Evolutionary conservation across 352 stramenopile genomes (phyloP).

Genomic region (Peronospora destructor): DNA sequence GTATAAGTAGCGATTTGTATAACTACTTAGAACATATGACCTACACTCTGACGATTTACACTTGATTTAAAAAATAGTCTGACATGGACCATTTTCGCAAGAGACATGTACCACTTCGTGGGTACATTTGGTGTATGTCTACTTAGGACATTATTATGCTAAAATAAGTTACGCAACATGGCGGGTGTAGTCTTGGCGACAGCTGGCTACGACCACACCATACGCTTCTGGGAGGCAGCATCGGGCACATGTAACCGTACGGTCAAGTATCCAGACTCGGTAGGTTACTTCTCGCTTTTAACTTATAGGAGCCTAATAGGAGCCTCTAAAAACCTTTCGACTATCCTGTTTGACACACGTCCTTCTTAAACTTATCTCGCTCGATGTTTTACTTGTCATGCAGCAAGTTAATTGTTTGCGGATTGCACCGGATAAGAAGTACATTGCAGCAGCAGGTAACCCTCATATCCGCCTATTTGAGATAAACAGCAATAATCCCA

Average conservation of each 20-base stretch:
- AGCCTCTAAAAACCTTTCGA: neutral
- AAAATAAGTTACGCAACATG: constrained; percentile 29
- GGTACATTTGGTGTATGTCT: too few species aligned
- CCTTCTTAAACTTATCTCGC: constrained; percentile 1
- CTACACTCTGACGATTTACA: too few species aligned
- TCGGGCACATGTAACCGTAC: constrained; percentile 93
- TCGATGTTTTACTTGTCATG: neutral
- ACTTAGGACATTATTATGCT: too few species aligned
- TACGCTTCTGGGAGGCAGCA: constrained; percentile 96
- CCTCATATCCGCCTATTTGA: constrained; percentile 96
- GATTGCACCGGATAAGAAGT: constrained; percentile 95
- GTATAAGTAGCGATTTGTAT: too few species aligned
- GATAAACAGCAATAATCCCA: constrained; percentile 94
- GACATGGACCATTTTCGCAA: too few species aligned
- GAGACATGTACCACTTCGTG: too few species aligned
- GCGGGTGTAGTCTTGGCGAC: constrained; percentile 93
- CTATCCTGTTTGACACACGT: constrained; percentile 2
- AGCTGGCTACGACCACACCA: constrained; percentile 96
- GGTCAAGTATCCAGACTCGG: constrained; percentile 93
- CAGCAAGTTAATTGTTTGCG: constrained; percentile 95
- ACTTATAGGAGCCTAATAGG: too few species aligned
- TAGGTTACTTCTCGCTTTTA: constrained; percentile 24
- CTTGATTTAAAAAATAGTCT: neutral
- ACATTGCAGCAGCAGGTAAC: constrained; percentile 95
- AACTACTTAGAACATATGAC: too few species aligned